These are phyloP conservation scores for Nelumbo lutea DNA, from an alignment of 164 flowering plant species.

Conservation along the genomic window DNA sequence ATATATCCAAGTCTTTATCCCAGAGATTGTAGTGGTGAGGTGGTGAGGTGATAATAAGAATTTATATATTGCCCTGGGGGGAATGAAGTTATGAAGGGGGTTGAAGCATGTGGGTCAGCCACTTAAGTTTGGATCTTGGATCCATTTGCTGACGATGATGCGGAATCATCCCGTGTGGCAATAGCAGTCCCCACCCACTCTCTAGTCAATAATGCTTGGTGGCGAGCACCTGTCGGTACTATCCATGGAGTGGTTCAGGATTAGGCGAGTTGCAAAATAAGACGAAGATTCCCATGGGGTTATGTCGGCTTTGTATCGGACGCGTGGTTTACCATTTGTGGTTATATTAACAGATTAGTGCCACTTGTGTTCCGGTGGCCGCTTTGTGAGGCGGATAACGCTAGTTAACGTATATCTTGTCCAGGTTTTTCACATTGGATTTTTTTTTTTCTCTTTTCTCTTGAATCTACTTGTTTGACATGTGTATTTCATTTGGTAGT, in stretches of 20 bases:
- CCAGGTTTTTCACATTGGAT: no score
- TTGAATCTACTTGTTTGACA: no score
- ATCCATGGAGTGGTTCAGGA: not conserved
- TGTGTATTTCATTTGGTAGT: no score
- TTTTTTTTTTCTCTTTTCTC: no score
- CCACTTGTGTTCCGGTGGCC: not conserved
- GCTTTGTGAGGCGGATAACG: not conserved
- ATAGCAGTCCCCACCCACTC: no score
- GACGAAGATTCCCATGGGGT: no score
- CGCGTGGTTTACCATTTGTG: not conserved
- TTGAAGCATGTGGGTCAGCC: slow-evolving; percentile 4
- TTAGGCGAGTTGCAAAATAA: not conserved
- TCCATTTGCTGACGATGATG: no score
- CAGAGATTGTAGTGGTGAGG: not conserved
- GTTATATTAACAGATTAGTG: not conserved
- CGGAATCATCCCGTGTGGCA: no score
- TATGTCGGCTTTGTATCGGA: not conserved
- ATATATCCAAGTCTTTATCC: not conserved
- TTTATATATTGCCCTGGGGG: not conserved
- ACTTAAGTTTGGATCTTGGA: not conserved
- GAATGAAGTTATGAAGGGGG: not conserved
- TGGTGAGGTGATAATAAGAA: not conserved
- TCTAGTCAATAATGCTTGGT: not conserved
- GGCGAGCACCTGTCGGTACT: not conserved
- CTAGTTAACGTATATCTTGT: no score